These are phyloP conservation scores for Fusarium neocosmosporiellum DNA, from an alignment of 2,329 filamentous ascomycete species.

Conservation along the genomic window DNA sequence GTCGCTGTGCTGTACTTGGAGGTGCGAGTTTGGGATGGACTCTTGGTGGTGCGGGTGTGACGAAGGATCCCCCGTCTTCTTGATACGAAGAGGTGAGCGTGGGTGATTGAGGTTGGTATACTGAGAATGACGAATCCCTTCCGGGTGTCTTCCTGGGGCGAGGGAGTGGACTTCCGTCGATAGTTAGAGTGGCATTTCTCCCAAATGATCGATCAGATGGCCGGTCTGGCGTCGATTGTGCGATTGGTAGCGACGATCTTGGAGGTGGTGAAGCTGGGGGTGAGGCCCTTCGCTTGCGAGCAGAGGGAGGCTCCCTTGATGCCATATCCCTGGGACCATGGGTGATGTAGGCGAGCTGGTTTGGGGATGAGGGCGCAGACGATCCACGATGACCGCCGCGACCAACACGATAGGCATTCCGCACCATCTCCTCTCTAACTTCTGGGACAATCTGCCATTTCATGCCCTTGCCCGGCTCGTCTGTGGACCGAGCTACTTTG, in stretches of 20 bases:
- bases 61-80: constrained; percentile 70
- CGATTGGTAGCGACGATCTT: constrained; percentile 59
- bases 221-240: constrained; percentile 70
- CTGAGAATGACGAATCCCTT: constrained; percentile 58
- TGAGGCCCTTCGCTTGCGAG: constrained; percentile 67
- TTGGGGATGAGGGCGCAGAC: constrained; percentile 76
- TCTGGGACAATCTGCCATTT: constrained; percentile 96
- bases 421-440: constrained; percentile 86
- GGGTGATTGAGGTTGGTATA: constrained; percentile 68
- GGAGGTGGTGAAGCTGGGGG: constrained; percentile 67
- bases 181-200: constrained; percentile 53
- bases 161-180: constrained; percentile 72
- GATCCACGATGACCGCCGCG: constrained; percentile 74
- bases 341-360: constrained; percentile 69
- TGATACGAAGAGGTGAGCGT: constrained; percentile 72
- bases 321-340: constrained; percentile 68
- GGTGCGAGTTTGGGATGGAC: constrained; percentile 81
- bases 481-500: constrained; percentile 90
- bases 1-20: constrained; percentile 82
- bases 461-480: constrained; percentile 98
- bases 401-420: constrained; percentile 72
- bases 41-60: constrained; percentile 79
- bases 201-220: constrained; percentile 53
- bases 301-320: constrained; percentile 61
- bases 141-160: constrained; percentile 63